Base-by-base conservation (phyloP, 2,329 filamentous ascomycete species). In the Pseudogymnoascus sp. region DNA sequence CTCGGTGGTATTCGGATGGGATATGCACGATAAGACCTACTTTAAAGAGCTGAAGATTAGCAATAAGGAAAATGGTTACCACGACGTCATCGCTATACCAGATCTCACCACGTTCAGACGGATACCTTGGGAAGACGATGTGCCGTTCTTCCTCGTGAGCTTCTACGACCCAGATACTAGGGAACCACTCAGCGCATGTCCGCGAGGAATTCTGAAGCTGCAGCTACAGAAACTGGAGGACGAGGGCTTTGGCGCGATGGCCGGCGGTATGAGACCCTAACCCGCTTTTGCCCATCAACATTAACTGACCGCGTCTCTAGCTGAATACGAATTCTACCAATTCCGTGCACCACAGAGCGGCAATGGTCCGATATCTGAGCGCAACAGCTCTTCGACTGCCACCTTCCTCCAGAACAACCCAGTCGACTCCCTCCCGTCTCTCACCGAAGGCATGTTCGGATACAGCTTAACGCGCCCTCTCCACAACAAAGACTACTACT, bases 371-470 rank as follows among this genome's bases (percentile, higher is more conserved):
- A 75, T 79, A 31, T 73, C 79, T 19, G 81, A 87, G 72, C 78
- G 81, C 64, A 86, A 86, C 67, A 83, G 82, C 7, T 85, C 87
- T 31, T 87, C 89, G 0, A 89, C 91, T 0, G 89, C 91, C 23
- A 77, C 82, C 7, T 96, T 90, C 74, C 83, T 96, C 38, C 82
- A 84, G 70, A 79, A 88, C 6, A 91, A 96, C 73, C 83, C 90
- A 0, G 85, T 89, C 13, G 79, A 88, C 59, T 76, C 85, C n/a
- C 82, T 96, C 7, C 91, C 91, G 0, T 80, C 89, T 23, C 78
- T 97, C 60, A 96, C 93, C 7, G 90, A 96, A 72, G 93, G 93
- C 72, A 96, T 96, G 93, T 96, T 96, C 71, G 93, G 92, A 64
- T 97, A 97, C 79, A 95, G 90, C 67, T 79, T 96, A 68, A 96